Base-by-base conservation (phyloP, 495 filamentous ascomycete species). In the Penicillium nucicola region DNA sequence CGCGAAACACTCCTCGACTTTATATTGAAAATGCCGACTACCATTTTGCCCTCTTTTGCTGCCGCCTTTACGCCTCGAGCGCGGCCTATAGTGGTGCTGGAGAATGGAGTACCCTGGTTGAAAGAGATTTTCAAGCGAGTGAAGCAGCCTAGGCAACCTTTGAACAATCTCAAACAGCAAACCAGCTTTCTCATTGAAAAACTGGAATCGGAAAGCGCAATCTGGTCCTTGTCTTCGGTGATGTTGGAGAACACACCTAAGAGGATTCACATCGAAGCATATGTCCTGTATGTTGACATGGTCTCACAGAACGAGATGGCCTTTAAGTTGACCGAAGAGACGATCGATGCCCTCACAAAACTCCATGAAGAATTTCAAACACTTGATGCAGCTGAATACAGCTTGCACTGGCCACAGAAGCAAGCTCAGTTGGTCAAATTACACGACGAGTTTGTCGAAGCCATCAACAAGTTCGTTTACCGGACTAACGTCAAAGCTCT, bases 271-370 rank as follows among this genome's bases (percentile, higher is more conserved):
- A 78, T 97, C 56, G 90, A 97, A 73, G 93, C 93, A 44, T 98
- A 98, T 72, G 89, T 97, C 58, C 92, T 98, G 51, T 92, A 97
- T 72, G 90, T 98, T 70, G 93, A 98, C 75, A 92, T 98, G 88
- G 93, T 98, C 37, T 85, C 92, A 49, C 85, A 89, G 68, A 95
- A 95, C 62, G 93, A 98, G 72, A 90, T 98, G 52, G 93, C 93
- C 47, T 97, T 90, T 81, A 98, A 98, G 77, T 80, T 98, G 58
- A 96, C 92, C 13, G 84, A 85, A 32, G 93, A 97, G 68, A 89
- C 92, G 40, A 97, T 98, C 77, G 90, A 96, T 60, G 69, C 88
- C 23, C 82, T 98, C 57, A 86, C 93, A 64, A 90, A 96, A 63
- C 96, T 92, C 71, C 92, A 98, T 80, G 90, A 92, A 78, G 91